Evolutionary conservation across 768 basidiomycete species (phyloP).

Genomic region (Cubamyces lactineus): DNA sequence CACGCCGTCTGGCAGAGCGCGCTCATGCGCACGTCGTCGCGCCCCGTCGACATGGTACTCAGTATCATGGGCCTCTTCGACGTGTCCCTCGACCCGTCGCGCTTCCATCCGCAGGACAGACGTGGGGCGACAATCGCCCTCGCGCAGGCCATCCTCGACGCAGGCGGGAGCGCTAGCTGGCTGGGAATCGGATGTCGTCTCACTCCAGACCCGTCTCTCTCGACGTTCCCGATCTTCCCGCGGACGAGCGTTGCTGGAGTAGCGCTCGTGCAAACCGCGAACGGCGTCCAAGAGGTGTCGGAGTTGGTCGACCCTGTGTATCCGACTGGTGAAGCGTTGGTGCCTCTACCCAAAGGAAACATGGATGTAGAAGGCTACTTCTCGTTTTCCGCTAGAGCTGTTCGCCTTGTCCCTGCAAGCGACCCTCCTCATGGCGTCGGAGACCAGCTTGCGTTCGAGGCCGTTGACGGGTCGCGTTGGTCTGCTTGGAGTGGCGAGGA

Average conservation of each 20-base stretch:
- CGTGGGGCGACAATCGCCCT: conserved; percentile 15
- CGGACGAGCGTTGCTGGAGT: conserved; percentile 1
- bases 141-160: conserved; percentile 6
- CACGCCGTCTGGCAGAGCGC: conserved; percentile 18
- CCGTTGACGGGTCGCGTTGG: conserved; percentile 7
- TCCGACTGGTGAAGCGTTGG: conserved; percentile 8
- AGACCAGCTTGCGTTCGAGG: not conserved
- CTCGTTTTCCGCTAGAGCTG: conserved; percentile 7
- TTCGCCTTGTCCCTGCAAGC: not conserved
- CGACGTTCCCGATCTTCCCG: conserved; percentile 17
- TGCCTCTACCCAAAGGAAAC: conserved; percentile 9
- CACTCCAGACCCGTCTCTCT: not conserved
- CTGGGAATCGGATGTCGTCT: conserved; percentile 2
- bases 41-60: conserved; percentile 21
- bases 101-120: conserved; percentile 9
- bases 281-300: conserved; percentile 2
- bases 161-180: conserved; percentile 19
- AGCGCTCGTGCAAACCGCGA: not conserved
- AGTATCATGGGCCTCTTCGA: conserved; percentile 23
- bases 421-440: not conserved
- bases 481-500: not conserved
- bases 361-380: conserved; percentile 15
- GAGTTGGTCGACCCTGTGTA: conserved; percentile 4
- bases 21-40: conserved; percentile 20
- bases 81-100: conserved; percentile 6